phyloP scores from a whole-genome alignment of 164 flowering plant genomes.

The Umbellularia californica region DNA sequence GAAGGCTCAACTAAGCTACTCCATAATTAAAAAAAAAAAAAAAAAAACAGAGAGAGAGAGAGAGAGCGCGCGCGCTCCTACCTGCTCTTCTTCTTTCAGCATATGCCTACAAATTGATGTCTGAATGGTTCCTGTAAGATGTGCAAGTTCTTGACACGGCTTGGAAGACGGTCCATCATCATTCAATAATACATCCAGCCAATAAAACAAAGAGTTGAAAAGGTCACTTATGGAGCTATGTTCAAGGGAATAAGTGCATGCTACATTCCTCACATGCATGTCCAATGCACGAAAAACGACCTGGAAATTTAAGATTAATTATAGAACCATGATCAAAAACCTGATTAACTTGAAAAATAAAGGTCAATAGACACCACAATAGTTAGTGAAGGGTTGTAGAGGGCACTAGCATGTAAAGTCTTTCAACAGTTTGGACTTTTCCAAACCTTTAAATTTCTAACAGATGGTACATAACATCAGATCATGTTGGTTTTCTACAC shows the following conservation, averaged over 20 bases:
- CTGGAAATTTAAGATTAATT: constrained; percentile 33
- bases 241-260: constrained; percentile 59
- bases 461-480: background rate
- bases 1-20: background rate
- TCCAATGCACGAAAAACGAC: constrained; percentile 70
- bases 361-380: background rate
- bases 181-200: constrained; percentile 33
- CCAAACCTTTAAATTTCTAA: background rate
- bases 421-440: background rate
- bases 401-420: background rate
- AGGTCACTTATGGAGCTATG: constrained; percentile 52
- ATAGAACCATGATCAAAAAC: too few relatives aligned
- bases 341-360: background rate
- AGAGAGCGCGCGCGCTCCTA: constrained; percentile 18
- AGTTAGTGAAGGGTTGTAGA: background rate
- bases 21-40: too few relatives aligned
- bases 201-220: constrained; percentile 43
- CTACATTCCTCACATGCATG: constrained; percentile 46
- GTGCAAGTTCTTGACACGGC: constrained; percentile 44
- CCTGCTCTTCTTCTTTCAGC: constrained; percentile 92
- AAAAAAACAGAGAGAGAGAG: background rate
- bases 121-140: constrained; percentile 45
- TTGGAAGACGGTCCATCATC: constrained; percentile 23
- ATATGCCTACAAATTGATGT: constrained; percentile 62
- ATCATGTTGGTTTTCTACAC: too few relatives aligned